Conservation (phyloP, 371 early-diverging fungal genomes). For the Syncephalastrum sp. region DNA sequence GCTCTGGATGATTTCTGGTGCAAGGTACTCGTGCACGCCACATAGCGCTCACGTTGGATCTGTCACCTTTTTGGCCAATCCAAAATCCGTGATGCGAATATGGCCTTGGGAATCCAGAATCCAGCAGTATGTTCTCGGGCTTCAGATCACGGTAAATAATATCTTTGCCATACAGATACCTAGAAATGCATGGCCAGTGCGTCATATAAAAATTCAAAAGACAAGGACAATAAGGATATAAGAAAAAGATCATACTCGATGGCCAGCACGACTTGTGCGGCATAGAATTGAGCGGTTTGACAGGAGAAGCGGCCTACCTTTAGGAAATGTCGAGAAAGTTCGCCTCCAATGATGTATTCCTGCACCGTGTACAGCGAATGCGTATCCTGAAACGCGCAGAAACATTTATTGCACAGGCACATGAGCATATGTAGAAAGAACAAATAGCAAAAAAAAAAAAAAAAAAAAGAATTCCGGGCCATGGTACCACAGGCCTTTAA, state of each 20-base stretch:
- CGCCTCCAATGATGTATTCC: conserved; percentile 97
- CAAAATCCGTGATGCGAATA: conserved; percentile 99
- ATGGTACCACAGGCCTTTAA: too few relatives aligned
- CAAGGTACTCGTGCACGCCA: conserved; percentile 98
- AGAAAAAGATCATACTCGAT: conserved; percentile 51
- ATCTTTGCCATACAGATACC: conserved; percentile 73
- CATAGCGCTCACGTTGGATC: conserved; percentile 92
- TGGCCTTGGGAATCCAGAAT: conserved; percentile 90
- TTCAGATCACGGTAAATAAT: conserved; percentile 96
- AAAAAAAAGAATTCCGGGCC: too few relatives aligned
- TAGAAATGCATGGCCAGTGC: conserved; percentile 61
- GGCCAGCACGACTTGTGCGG: conserved; percentile 75
- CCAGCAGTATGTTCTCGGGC: conserved; percentile 94
- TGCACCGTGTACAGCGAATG: conserved; percentile 90
- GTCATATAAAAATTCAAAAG: too few relatives aligned
- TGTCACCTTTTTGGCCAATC: conserved; percentile 90
- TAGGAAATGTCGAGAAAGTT: conserved; percentile 94
- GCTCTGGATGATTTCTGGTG: conserved; percentile 98
- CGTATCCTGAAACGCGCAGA: conserved; percentile 90
- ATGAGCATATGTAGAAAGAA: not conserved
- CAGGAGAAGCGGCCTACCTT: conserved; percentile 86
- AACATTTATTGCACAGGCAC: conserved; percentile 28
- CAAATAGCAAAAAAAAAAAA: too few relatives aligned
- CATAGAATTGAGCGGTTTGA: conserved; percentile 85
- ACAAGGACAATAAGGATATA: too few relatives aligned